Evolutionary conservation across 371 early-diverging fungal genomes (phyloP), one percentile per base, ranked within the genome.

Genomic region (Mucor lusitanicus): DNA sequence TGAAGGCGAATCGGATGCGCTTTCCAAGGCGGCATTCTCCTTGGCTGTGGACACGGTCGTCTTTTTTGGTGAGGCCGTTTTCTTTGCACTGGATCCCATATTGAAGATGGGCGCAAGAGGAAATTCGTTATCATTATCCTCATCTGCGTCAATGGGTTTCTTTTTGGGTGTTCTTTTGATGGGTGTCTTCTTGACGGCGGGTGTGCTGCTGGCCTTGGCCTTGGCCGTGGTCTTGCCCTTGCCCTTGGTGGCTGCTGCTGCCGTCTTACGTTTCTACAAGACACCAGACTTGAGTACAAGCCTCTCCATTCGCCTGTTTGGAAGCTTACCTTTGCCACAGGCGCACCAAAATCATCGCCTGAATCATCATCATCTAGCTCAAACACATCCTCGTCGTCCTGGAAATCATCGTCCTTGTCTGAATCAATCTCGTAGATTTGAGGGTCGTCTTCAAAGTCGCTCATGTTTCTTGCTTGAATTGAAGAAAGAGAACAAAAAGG

Each of bases 321-420:
- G 19, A 42, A 12, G 13, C 19, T 23, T 59, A 60, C 69, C 39
- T 69, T 69, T 54, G 62, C 6, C 17, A 17, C 28, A 58, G 69
- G 58, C 5, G 61, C 60, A 9, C 65, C 64, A 19, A 33, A 72
- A 11, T 72, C 68, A 33, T 50, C 56, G 13, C 68, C 72, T 27
- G 72, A 71, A 30, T 67, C 68, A 15, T 23, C 50, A 2, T 55
- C 60, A 2, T 55, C 60, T 6, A 46, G 39, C 12, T 50, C 39
- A 35, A 50, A 48, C 4, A 59, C 61, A 53, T 25, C 55, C 1
- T 61, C 70, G 3, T 70, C 71, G 13, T 64, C 53, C 7, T 66
- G 27, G 19, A 58, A 59, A 33, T 62, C 46, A 39, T 58, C 48
- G 15, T 64, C 65, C 28, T 25, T 28, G 32, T 56, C 56, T 17